Evolutionary conservation across 225 moss, liverwort and hornwort species (phyloP), one percentile per base, ranked within the genome.

Genomic region (Thuidium tamariscinum): DNA sequence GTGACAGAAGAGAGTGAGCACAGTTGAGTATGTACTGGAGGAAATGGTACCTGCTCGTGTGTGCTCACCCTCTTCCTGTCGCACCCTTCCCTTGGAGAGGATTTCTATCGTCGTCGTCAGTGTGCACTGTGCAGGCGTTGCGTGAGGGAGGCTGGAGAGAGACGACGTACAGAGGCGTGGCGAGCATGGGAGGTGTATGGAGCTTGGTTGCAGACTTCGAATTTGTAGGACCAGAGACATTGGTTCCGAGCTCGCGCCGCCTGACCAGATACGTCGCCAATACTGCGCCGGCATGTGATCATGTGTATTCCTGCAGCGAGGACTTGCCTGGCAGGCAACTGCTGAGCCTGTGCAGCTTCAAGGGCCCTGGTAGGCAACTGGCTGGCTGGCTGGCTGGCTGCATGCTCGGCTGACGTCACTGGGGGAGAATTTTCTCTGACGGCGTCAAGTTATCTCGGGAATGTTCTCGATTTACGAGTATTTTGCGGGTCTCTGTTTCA

Each of bases 1-100:
- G 93, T 91, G 93, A 93, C 93, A 93, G 93, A 93, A 93, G 93
- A 93, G 93, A 85, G 93, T 93, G 93, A 91, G 93, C 93, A 93
- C 93, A 77, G 80, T 66, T 88, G 88, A n/a, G 87, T 74, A 87
- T 83, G 93, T 91, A 88, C 93, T 61, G 17, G 32, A 66, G 65
- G 84, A 64, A 55, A 69, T 18, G 82, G 91, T 88, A 86, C 87
- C 85, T 90, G 85, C 85, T 60, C 90, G 87, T 87, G 87, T 91
- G 93, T 93, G 93, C 90, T 91, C 85, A 93, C 90, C 74, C 91
- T 93, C 93, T 91, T 93, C 64, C 83, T 93, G 93, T 93, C 93
- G 80, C 90, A 36, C 65, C 86, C 75, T 76, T 81, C 66, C 79
- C 83, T 83, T 52, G 64, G 21, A 61, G n/a, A 41, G 62, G 46